These are phyloP conservation scores for Hypomontagnella monticulosa DNA, from an alignment of 495 filamentous ascomycete species.

Conservation along the genomic window DNA sequence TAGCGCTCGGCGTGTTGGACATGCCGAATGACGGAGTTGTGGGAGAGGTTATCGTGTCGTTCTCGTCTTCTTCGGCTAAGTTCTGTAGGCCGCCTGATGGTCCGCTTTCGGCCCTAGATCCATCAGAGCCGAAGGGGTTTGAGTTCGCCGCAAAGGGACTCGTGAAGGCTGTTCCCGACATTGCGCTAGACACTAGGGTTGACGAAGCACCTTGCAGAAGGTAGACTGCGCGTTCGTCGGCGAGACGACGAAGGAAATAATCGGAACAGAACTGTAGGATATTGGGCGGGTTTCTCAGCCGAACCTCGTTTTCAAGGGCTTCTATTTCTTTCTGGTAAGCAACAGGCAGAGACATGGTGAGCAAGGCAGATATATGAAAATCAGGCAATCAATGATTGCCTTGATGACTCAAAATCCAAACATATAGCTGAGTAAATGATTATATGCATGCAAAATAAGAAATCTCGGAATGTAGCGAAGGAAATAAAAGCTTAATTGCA, in stretches of 20 bases:
- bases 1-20: constrained; percentile 35
- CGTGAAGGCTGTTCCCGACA: constrained; percentile 64
- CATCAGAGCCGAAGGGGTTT: constrained; percentile 61
- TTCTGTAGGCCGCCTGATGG: constrained; percentile 53
- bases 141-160: constrained; percentile 63
- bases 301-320: constrained; percentile 65
- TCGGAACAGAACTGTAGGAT: constrained; percentile 75
- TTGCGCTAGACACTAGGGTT: constrained; percentile 40
- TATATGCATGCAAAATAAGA: background rate
- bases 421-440: background rate
- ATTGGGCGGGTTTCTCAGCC: constrained; percentile 62
- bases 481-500: constrained; percentile 15
- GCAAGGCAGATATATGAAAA: constrained; percentile 7
- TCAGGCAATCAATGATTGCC: constrained; percentile 9
- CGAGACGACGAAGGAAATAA: constrained; percentile 69
- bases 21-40: constrained; percentile 61
- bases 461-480: constrained; percentile 9
- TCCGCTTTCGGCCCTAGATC: constrained; percentile 44
- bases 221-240: constrained; percentile 66
- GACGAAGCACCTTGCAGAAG: constrained; percentile 42
- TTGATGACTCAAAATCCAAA: constrained; percentile 12
- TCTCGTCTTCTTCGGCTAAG: constrained; percentile 69
- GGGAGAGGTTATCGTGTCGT: constrained; percentile 64
- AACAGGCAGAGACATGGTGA: constrained; percentile 45
- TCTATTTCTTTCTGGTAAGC: constrained; percentile 69